Percentiles rank a stretch among this genome's conserved stretches.
Evolutionary conservation across 23 red algal species (phyloP).

Genomic region (Gracilaria domingensis): DNA sequence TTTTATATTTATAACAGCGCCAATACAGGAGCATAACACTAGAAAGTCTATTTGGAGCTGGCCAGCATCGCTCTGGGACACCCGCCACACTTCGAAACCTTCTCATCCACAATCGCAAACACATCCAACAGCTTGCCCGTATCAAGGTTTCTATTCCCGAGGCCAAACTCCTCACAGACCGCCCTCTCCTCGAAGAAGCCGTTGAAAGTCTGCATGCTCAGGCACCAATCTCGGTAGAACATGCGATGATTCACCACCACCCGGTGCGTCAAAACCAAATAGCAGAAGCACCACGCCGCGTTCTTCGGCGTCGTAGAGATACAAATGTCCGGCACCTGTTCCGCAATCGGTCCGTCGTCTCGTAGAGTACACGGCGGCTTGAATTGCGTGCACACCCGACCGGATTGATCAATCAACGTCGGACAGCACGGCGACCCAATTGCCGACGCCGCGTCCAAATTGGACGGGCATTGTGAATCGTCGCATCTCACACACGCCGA

Average conservation of each 20-base stretch:
- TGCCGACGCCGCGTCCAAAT: not conserved
- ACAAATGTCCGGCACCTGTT: constrained; percentile 13
- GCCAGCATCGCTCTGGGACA: not conserved
- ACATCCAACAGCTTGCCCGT: not conserved
- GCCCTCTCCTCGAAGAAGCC: constrained; percentile 21
- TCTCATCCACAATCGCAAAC: constrained; percentile 12
- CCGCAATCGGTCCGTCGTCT: not conserved
- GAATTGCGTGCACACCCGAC: constrained; percentile 6
- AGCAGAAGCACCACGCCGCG: constrained; percentile 41
- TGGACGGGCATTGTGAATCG: constrained; percentile 2
- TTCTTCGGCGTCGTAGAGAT: constrained; percentile 17
- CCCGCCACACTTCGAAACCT: constrained; percentile 6
- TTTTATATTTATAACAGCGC: no score
- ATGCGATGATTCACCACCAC: not conserved
- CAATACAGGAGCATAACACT: no score
- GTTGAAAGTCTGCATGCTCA: constrained; percentile 8
- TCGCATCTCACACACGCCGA: constrained; percentile 17
- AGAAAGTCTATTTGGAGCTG: not conserved
- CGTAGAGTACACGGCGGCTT: constrained; percentile 27
- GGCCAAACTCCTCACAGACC: constrained; percentile 19
- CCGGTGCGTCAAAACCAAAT: not conserved
- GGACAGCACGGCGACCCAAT: constrained; percentile 3
- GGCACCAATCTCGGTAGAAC: constrained; percentile 31
- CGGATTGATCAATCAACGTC: not conserved
- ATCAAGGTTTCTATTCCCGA: not conserved